Evolutionary conservation across 805 yeast species (phyloP).

Genomic region (Wickerhamiella spandovensis): DNA sequence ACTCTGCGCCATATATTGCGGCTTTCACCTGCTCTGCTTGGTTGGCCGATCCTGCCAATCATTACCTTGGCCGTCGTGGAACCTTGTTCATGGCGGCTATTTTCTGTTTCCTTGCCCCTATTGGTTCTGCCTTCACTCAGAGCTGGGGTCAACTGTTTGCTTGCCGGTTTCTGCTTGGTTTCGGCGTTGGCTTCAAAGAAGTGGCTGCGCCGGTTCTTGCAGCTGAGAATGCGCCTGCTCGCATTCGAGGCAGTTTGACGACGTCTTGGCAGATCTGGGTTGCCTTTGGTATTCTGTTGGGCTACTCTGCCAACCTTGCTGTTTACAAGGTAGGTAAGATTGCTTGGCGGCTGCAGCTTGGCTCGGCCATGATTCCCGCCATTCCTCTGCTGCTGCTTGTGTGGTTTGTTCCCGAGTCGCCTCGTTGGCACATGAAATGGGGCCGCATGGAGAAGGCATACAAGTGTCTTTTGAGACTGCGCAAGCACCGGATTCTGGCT

Average conservation of each 20-base stretch:
- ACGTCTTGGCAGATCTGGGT: constrained; percentile 67
- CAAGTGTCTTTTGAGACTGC: constrained; percentile 33
- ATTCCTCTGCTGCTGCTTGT: constrained; percentile 46
- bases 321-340: constrained; percentile 36
- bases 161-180: constrained; percentile 45
- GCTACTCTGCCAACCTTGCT: constrained; percentile 46
- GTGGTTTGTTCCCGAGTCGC: constrained; percentile 52
- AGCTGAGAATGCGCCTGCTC: constrained; percentile 48
- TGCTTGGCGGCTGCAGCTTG: constrained; percentile 57
- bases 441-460: constrained; percentile 37
- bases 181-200: constrained; percentile 55
- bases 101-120: constrained; percentile 44
- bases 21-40: constrained; percentile 36
- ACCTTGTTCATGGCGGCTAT: constrained; percentile 26
- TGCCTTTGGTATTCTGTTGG: constrained; percentile 59
- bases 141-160: constrained; percentile 48
- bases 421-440: constrained; percentile 53
- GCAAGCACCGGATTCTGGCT: constrained; percentile 39
- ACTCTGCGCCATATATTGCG: constrained; percentile 49
- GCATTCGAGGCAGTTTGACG: constrained; percentile 48
- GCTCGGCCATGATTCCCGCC: constrained; percentile 37
- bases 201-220: constrained; percentile 59
- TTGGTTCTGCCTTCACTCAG: constrained; percentile 48
- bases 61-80: constrained; percentile 44
- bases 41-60: constrained; percentile 39